Evolutionary conservation across 2,329 filamentous ascomycete species (phyloP).

Genomic region (Cercospora janseana): DNA sequence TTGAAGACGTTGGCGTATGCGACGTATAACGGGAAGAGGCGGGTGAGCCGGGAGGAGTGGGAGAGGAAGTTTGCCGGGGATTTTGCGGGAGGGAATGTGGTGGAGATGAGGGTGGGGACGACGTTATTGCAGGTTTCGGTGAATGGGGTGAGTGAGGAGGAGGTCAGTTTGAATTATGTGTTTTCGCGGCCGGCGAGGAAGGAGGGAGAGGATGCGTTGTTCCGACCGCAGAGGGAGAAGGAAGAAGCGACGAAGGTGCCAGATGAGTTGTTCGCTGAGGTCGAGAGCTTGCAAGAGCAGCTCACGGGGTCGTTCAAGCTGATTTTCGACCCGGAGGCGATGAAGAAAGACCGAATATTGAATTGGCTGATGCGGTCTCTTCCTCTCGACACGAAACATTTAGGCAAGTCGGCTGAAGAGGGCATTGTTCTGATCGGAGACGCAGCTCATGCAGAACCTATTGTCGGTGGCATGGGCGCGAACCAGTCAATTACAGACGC

Average conservation of each 20-base stretch:
- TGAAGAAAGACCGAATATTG: constrained; percentile 39
- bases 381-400: constrained; percentile 23
- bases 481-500: constrained; percentile 44
- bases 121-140: constrained; percentile 38
- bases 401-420: constrained; percentile 29
- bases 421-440: constrained; percentile 42
- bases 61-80: constrained; percentile 15
- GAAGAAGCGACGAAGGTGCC: constrained; percentile 39
- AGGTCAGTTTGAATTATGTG: constrained; percentile 41
- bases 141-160: constrained; percentile 29
- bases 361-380: constrained; percentile 46
- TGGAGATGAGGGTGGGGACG: constrained; percentile 30
- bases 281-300: constrained; percentile 27
- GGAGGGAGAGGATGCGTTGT: constrained; percentile 34
- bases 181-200: constrained; percentile 40
- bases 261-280: constrained; percentile 39
- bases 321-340: constrained; percentile 36
- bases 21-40: constrained; percentile 39
- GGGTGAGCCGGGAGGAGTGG: constrained; percentile 24
- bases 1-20: constrained; percentile 40
- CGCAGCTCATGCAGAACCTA: constrained; percentile 42
- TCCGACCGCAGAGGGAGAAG: constrained; percentile 37
- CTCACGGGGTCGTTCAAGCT: constrained; percentile 36
- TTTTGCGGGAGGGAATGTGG: constrained; percentile 27
- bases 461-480: constrained; percentile 43